Conservation (phyloP, 2,329 filamentous ascomycete species). For the Pseudogymnoascus sp. region DNA sequence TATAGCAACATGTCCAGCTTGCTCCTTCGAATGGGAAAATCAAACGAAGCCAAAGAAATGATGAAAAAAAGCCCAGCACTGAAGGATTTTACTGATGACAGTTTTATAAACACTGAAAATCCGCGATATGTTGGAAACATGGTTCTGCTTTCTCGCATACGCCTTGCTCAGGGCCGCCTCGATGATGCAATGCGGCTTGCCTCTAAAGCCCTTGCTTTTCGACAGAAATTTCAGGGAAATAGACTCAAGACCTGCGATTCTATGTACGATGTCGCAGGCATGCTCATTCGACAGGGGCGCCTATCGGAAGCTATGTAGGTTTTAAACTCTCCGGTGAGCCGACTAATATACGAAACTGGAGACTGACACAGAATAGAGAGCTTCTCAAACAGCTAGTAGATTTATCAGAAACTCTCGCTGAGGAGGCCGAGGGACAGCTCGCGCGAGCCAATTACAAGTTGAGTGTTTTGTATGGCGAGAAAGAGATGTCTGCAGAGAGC, state of each 20-base stretch:
- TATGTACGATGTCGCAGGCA: slow-evolving; percentile 6
- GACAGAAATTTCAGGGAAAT: slow-evolving; percentile 8
- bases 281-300: neutral
- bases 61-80: slow-evolving; percentile 28
- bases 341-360: neutral
- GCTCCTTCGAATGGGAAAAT: slow-evolving; percentile 28
- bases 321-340: neutral
- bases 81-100: slow-evolving; percentile 31
- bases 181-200: slow-evolving; percentile 3
- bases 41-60: slow-evolving; percentile 31
- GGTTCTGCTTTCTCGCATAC: slow-evolving; percentile 8
- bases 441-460: slow-evolving; percentile 10
- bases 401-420: neutral
- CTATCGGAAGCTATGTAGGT: slow-evolving; percentile 8
- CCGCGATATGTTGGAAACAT: slow-evolving; percentile 1
- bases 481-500: neutral
- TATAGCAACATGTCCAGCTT: slow-evolving; percentile 33
- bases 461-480: slow-evolving; percentile 5
- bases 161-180: neutral
- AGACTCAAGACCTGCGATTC: slow-evolving; percentile 8
- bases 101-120: slow-evolving; percentile 26
- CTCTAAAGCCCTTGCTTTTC: slow-evolving; percentile 4
- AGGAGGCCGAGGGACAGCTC: slow-evolving; percentile 9
- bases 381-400: slow-evolving; percentile 5
- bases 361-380: neutral